Evolutionary conservation across 345 rosid genomes (phyloP).

Genomic region (Dimocarpus longan): DNA sequence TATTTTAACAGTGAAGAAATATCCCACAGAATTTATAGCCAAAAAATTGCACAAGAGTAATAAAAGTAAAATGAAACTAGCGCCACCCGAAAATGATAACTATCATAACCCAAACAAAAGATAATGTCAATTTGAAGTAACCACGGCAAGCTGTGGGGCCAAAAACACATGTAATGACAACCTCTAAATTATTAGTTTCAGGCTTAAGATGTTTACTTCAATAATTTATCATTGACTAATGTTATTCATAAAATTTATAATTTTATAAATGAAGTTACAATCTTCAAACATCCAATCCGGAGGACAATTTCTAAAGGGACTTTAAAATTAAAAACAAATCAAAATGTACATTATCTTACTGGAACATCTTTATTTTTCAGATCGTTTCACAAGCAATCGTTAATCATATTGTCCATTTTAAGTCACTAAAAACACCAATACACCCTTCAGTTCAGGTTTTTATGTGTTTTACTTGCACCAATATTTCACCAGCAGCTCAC

Average conservation of each 20-base stretch:
- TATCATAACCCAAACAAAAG: background rate
- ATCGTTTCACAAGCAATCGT: background rate
- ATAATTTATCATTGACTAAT: background rate
- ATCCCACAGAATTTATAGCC: background rate
- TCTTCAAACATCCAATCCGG: background rate
- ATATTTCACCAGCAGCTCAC: background rate
- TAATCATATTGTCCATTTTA: background rate
- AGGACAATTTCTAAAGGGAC: background rate
- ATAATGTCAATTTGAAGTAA: background rate
- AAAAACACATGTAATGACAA: constrained; percentile 45
- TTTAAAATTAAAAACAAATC: background rate
- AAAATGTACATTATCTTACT: background rate
- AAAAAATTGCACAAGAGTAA: background rate
- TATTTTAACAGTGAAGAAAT: background rate
- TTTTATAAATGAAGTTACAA: constrained; percentile 3
- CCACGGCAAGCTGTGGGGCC: constrained; percentile 56
- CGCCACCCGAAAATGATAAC: background rate
- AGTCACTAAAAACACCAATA: background rate
- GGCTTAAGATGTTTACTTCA: background rate
- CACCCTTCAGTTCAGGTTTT: constrained; percentile 1
- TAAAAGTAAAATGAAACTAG: background rate
- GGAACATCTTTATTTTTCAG: background rate
- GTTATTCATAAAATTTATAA: background rate
- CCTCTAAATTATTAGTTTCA: constrained; percentile 7
- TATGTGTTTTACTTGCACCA: background rate